A percentile compares a stretch with the other conserved stretches of the same genome.
Conservation (phyloP, 2,329 filamentous ascomycete species). For the Microcera coccophila region DNA sequence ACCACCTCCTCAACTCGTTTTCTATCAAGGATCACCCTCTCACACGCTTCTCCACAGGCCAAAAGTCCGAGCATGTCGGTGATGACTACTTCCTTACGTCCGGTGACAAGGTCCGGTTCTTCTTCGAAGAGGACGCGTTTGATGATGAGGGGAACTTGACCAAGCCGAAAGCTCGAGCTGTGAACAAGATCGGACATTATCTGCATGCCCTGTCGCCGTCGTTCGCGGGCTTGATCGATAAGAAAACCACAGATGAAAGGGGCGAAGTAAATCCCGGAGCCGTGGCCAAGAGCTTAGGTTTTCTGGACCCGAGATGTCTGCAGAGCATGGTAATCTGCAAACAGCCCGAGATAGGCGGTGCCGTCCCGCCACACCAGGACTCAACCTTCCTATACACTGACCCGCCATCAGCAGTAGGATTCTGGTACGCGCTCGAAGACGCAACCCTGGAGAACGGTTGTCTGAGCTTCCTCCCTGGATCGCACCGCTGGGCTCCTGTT, state of each 20-base stretch:
- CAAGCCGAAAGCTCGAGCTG: slow-evolving; percentile 77
- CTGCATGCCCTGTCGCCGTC: slow-evolving; percentile 66
- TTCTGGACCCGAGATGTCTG: slow-evolving; percentile 69
- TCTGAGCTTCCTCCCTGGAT: slow-evolving; percentile 78
- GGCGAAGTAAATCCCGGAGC: slow-evolving; percentile 45
- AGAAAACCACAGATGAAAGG: slow-evolving; percentile 33
- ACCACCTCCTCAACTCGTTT: slow-evolving; percentile 69
- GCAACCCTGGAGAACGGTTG: slow-evolving; percentile 84
- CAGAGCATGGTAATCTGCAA: slow-evolving; percentile 99
- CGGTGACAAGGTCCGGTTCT: slow-evolving; percentile 91
- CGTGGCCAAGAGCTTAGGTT: slow-evolving; percentile 69
- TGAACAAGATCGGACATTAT: slow-evolving; percentile 86
- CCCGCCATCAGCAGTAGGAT: slow-evolving; percentile 84
- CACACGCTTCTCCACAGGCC: slow-evolving; percentile 89
- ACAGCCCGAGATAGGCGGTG: slow-evolving; percentile 90
- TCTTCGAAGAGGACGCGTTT: slow-evolving; percentile 95
- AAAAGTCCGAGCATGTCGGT: slow-evolving; percentile 71
- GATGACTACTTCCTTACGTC: slow-evolving; percentile 91
- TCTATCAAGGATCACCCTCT: slow-evolving; percentile 81
- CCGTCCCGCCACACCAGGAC: slow-evolving; percentile 88
- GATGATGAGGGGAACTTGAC: slow-evolving; percentile 57
- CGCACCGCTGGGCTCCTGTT: slow-evolving; percentile 70
- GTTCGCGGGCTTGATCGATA: slow-evolving; percentile 58
- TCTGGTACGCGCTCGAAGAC: slow-evolving; percentile 97
- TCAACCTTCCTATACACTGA: slow-evolving; percentile 88